Conservation (phyloP, 2,329 filamentous ascomycete genomes). For the Exutisphaerella laricina region DNA sequence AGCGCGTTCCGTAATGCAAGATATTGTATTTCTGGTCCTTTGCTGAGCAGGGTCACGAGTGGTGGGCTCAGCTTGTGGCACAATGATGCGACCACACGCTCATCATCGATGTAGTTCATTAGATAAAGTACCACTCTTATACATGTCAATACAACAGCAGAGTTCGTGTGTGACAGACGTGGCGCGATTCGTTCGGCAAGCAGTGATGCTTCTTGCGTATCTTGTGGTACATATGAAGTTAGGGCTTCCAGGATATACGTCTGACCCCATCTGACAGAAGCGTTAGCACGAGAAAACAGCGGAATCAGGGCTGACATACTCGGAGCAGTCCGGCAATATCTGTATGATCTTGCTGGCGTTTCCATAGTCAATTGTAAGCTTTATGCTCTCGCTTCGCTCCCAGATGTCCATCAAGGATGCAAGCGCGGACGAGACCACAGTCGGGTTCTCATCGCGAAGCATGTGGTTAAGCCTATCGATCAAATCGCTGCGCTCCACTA, state of each 20-base stretch:
- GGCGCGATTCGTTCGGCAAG: conserved; percentile 91
- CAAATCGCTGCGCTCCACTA: conserved; percentile 85
- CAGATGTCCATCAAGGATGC: conserved; percentile 94
- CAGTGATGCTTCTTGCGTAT: conserved; percentile 78
- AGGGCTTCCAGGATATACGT: conserved; percentile 96
- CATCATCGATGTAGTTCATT: conserved; percentile 96
- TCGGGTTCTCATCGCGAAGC: conserved; percentile 92
- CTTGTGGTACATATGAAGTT: conserved; percentile 95
- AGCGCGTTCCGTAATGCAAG: conserved; percentile 89
- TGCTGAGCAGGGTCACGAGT: conserved; percentile 87
- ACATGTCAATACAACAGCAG: conserved; percentile 90
- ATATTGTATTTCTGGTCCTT: conserved; percentile 98
- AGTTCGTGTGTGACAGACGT: conserved; percentile 95
- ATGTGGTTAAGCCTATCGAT: conserved; percentile 88
- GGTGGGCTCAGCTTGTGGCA: conserved; percentile 93
- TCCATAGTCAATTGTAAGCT: conserved; percentile 93
- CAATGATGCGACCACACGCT: conserved; percentile 78
- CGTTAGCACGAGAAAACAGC: conserved; percentile 12
- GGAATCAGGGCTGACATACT: conserved; percentile 54
- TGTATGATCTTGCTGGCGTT: conserved; percentile 98
- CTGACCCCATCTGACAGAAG: conserved; percentile 74
- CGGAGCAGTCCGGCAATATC: conserved; percentile 92
- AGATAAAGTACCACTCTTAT: conserved; percentile 95
- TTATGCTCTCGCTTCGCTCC: conserved; percentile 96
- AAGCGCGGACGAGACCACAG: conserved; percentile 89